Percentiles rank a stretch among this genome's conserved stretches.
phyloP scores from a whole-genome alignment of 371 early-diverging fungal genomes.

The Capniomyces stellatus region DNA sequence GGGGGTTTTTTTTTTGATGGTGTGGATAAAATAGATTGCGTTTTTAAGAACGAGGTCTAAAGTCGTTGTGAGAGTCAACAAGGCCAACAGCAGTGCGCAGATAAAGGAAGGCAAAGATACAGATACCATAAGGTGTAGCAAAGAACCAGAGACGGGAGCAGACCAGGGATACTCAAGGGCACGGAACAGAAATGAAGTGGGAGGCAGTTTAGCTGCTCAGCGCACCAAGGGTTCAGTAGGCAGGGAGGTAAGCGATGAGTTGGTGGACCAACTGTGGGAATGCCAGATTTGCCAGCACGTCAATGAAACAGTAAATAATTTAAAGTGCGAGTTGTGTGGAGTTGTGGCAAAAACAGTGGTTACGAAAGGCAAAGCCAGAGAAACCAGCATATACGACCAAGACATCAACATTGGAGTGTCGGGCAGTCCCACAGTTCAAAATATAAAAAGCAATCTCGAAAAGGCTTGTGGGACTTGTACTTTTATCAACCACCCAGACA shows the following conservation, averaged over 20 bases:
- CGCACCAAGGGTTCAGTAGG: too few relatives aligned
- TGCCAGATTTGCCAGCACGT: not conserved
- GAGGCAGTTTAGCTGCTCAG: not conserved
- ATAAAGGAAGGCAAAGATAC: too few relatives aligned
- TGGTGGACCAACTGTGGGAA: not conserved
- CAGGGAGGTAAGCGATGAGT: not conserved
- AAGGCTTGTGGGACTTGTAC: constrained; percentile 52
- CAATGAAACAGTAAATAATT: not conserved
- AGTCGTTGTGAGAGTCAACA: not conserved
- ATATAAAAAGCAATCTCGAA: not conserved
- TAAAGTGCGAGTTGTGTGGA: not conserved
- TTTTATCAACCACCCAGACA: constrained; percentile 64
- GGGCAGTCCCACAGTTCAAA: not conserved
- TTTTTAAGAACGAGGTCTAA: not conserved
- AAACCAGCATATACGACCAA: not conserved
- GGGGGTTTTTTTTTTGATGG: too few relatives aligned
- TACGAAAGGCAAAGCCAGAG: too few relatives aligned
- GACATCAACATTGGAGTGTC: not conserved
- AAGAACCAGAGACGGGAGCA: not conserved
- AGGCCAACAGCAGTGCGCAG: not conserved
- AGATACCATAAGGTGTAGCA: too few relatives aligned
- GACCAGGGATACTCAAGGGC: not conserved
- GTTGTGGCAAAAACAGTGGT: too few relatives aligned
- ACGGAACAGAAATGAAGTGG: not conserved
- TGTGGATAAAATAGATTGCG: not conserved